Evolutionary conservation across 441 rosid genomes (phyloP), one percentile per base, ranked within the genome.

Genomic region (Erodium trifolium): DNA sequence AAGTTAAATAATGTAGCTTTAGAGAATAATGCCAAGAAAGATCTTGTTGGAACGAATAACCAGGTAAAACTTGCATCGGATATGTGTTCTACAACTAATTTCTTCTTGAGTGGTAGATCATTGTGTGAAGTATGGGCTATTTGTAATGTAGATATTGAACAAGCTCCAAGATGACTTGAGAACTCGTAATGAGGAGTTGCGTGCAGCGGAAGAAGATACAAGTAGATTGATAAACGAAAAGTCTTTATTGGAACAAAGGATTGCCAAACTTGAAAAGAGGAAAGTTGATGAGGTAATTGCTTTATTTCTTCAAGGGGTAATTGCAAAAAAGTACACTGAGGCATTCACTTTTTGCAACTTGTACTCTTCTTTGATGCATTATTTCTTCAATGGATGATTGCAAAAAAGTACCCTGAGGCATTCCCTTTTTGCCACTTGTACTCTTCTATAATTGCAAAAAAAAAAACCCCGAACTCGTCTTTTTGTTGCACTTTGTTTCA

Each of bases 91-190:
- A 66, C 35, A 49, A 5, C 19, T 43, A 11, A 43, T 43, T 43
- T 43, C 49, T 8, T 8, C 49, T 19, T 57, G 10, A 57, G 10
- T 57, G 14, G 67, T 12, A 69, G 70, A 65, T 74, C 23, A 51
- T 73, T 68, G 53, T 72, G 79, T 12, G 63, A 43, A 68, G 18
- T 68, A 67, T 74, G 68, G 67, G 55, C 78, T 66, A 66, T 62
- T 35, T 62, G 51, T 57, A 65, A 74, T 43, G 62, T 77, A 91
- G 96, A 82, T 72, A 37, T 62, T 83, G 59, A 74, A 73, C 57
- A 85, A 87, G 82, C 84, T 92, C 72, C 87, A 87, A 71, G 86
- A 78, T 69, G 97, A 94, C 73, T 71, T 90, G 68, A 91, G 80
- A 78, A 74, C 80, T 39, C 83, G 80, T 72, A 86, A 78, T 31